Percentiles rank a stretch among this genome's conserved stretches.
These are phyloP conservation scores for Solanum boliviense DNA, from an alignment of 257 asterid genomes.

Conservation along the genomic window DNA sequence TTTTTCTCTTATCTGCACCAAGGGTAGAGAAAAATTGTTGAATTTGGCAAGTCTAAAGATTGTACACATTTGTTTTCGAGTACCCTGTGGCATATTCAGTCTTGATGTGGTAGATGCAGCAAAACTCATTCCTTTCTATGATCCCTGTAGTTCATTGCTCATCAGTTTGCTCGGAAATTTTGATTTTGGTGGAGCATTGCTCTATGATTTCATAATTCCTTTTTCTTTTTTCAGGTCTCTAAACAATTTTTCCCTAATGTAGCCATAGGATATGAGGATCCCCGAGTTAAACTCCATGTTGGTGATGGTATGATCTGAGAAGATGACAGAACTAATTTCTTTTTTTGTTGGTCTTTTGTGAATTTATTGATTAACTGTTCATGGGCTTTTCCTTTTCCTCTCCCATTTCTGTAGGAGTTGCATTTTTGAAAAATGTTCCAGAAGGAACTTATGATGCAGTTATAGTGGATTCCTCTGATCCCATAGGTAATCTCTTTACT, in stretches of 20 bases:
- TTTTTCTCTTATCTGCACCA: background rate
- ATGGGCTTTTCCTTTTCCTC: background rate
- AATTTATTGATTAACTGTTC: background rate
- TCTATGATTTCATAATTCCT: background rate
- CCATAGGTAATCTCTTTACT: constrained; percentile 48
- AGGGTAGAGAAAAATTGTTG: background rate
- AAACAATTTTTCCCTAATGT: constrained; percentile 81
- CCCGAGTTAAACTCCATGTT: constrained; percentile 77
- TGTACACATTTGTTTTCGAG: background rate
- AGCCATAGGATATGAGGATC: constrained; percentile 88
- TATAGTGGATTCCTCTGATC: constrained; percentile 96
- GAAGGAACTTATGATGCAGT: constrained; percentile 94
- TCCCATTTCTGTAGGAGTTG: constrained; percentile 59
- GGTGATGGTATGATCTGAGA: constrained; percentile 65
- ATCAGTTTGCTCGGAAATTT: background rate
- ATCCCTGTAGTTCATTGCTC: background rate
- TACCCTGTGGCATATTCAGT: background rate
- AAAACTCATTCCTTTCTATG: background rate
- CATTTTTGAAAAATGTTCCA: constrained; percentile 77
- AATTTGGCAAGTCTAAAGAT: background rate
- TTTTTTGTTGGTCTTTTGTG: background rate
- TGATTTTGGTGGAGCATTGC: background rate
- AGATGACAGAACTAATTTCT: background rate
- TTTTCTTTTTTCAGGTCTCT: constrained; percentile 45
- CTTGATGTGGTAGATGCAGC: background rate